A percentile compares a stretch with the other conserved stretches of the same genome.
These are phyloP conservation scores for Magnolia sinica DNA, from an alignment of 164 flowering plant genomes.

Conservation along the genomic window DNA sequence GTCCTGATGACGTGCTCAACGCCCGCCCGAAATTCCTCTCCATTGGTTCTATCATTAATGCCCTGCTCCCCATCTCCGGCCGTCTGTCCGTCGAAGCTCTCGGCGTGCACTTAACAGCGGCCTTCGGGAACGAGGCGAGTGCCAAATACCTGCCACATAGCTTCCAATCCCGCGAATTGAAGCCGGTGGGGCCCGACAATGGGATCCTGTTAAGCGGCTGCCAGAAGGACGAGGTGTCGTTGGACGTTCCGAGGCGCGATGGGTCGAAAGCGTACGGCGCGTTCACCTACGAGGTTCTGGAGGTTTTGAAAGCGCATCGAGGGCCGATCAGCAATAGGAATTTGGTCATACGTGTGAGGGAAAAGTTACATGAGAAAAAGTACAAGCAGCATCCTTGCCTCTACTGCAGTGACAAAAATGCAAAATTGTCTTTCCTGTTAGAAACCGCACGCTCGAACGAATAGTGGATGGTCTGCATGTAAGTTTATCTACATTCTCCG, in stretches of 20 bases:
- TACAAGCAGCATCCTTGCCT: slow-evolving; percentile 72
- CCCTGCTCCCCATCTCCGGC: slow-evolving; percentile 44
- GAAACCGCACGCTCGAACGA: slow-evolving; percentile 2
- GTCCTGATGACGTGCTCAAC: background rate
- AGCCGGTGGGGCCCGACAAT: slow-evolving; percentile 33
- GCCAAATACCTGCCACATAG: slow-evolving; percentile 26
- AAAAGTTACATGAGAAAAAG: slow-evolving; percentile 30
- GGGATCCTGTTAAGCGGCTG: slow-evolving; percentile 81
- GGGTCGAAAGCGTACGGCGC: slow-evolving; percentile 65
- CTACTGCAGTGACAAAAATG: slow-evolving; percentile 69
- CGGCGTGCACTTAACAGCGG: slow-evolving; percentile 40
- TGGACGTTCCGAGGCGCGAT: slow-evolving; percentile 30
- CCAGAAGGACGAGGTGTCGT: slow-evolving; percentile 65
- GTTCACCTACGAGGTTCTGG: slow-evolving; percentile 62
- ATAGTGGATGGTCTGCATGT: background rate
- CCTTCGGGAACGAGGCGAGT: slow-evolving; percentile 56
- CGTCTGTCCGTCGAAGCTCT: slow-evolving; percentile 37
- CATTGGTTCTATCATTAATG: slow-evolving; percentile 31
- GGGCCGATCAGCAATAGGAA: slow-evolving; percentile 44
- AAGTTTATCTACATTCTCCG: background rate
- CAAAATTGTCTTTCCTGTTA: slow-evolving; percentile 49
- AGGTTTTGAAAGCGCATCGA: slow-evolving; percentile 33
- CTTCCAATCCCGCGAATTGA: background rate
- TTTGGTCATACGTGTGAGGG: slow-evolving; percentile 45
- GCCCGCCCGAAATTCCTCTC: slow-evolving; percentile 38